Base-by-base conservation (phyloP, 2,329 filamentous ascomycete genomes). In the Penicillium brasilianum region DNA sequence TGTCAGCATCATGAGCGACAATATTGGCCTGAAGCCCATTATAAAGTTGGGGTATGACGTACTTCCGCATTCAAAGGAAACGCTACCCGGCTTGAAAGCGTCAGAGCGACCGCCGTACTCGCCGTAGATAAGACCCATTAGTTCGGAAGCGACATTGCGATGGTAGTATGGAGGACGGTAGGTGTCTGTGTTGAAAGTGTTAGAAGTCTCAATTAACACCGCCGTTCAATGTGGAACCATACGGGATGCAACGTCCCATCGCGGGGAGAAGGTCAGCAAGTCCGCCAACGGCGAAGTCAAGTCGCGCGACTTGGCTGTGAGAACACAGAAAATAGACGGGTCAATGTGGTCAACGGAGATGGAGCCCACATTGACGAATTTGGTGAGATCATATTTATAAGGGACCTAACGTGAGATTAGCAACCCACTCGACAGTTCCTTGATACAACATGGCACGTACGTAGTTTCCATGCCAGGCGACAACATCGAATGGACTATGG, bases 381-480 rank as follows among this genome's bases (percentile, higher is more conserved):
- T 77, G 36, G 74, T 77, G 58, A 80, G 60, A 39, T 77, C 76
- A 56, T 79, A 80, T 66, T 80, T 80, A 67, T 74, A 78, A 3
- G 76, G 76, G 2, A 74, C 66, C 73, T 76, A 36, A 20, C 14
- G 8, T 5, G 37, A 18, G 53, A 41, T 60, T 41, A 60, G 55
- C 11, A n/a, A 11, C 10, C 10, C 11, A 11, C 3, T 16, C 8
- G 1, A 32, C n/a, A 16, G 16, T 9, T n/a, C 4, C 14, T 1
- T 0, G 14, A n/a, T 11, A 22, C 18, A 28, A 14, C 2, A 16
- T 25, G 18, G 18, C 30, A 64, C 70, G 20, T 64, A 75, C 76
- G 67, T 89, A 89, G 55, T 85, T 87, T n/a, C 88, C 88, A 66
- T 90, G 88, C 88, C 88, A 90, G 1, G 87, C 88, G 0, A 90